Evolutionary conservation across 2,329 filamentous ascomycete species (phyloP), one percentile per base, ranked within the genome.

Genomic region (Calycina herbarum): DNA sequence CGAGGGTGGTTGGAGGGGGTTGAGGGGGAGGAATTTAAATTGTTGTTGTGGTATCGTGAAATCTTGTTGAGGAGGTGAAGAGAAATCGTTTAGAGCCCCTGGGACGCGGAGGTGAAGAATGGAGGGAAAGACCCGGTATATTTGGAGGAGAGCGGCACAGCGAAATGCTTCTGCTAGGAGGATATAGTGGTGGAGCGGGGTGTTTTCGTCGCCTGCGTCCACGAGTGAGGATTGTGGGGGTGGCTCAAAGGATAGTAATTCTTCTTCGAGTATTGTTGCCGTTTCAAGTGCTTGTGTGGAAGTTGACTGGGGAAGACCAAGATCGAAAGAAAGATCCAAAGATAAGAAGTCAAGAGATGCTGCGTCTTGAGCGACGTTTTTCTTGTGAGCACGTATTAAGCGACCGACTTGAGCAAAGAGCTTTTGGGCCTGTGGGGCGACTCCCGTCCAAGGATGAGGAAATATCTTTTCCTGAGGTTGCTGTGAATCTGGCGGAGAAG

Each of bases 391-490:
- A 20, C 72, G 67, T 45, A 75, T 71, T 24, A 75, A 68, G 3
- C 73, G 66, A 29, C 73, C 73, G 13, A 73, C 72, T 57, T 73
- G 69, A 1, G 72, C 71, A 45, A 75, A 74, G 7, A 75, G 64
- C 8, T 62, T 65, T 27, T 74, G 71, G 1, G 72, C 67, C 61
- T 69, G 71, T 0, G 73, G 73, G 8, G 73, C 68, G 1, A 75
- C 68, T 1, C 73, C 73, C 3, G 72, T 73, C 73, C 72, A 75
- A 1, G 73, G 73, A 64, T 75, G 73, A 51, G 73, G 73, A 29
- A 75, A 75, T 13, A 74, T 64, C 51, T 38, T 67, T 8, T 65
- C 66, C 29, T 54, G 64, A n/a, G 42, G 33, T 35, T 31, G 40
- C 15, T n/a, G 24, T 40, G 62, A 27, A 27, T 42, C 17, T 29